Base-by-base conservation (phyloP, 495 filamentous ascomycete genomes). In the Neohortaea acidophila region DNA sequence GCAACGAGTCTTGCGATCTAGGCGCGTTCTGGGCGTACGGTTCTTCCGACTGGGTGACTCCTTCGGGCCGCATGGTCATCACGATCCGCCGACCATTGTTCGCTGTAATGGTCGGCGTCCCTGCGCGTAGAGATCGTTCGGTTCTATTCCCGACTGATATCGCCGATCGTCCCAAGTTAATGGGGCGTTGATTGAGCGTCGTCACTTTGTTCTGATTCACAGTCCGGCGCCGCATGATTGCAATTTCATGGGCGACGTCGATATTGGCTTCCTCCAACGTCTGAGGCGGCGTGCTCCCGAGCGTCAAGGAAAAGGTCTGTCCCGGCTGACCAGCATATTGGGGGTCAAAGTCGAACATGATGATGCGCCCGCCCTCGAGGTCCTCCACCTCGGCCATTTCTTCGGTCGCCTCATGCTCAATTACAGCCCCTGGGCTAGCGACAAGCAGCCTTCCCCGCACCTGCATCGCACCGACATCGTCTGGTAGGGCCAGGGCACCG, bases 21-120 rank as follows among this genome's bases (percentile, higher is more conserved):
- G 49, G 49, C 26, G 45, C 45, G n/a, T 41, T 39, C n/a, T 44
- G 45, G 2, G 43, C 46, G 22, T 52, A 52, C 8, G 49, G 49
- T 33, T 52, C 49, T 25, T 51, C 48, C 13, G 47, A 34, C 0
- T 26, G 34, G 14, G 26, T 32, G 18, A 38, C 22, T 14, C n/a
- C 28, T 32, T 44, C 41, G 8, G 18, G 19, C 1, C 15, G 17
- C 21, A 45, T 43, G 14, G n/a, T 28, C 10, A 21, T 25, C 34
- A 45, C 47, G 14, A 36, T 23, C 26, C 41, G 32, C 4, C 20
- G 6, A 11, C 41, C 18, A 28, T 32, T 33, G 13, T 21, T 39
- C 20, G 18, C 9, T 10, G 10, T 14, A 26, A 29, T 20, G 22
- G 6, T 35, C 11, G 39, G 43, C 27, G 20, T 45, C 11, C 36